Percentiles rank a stretch among this genome's conserved stretches.
phyloP scores from a whole-genome alignment of 805 yeast species.

The Monosporozyma yasuniensis region DNA sequence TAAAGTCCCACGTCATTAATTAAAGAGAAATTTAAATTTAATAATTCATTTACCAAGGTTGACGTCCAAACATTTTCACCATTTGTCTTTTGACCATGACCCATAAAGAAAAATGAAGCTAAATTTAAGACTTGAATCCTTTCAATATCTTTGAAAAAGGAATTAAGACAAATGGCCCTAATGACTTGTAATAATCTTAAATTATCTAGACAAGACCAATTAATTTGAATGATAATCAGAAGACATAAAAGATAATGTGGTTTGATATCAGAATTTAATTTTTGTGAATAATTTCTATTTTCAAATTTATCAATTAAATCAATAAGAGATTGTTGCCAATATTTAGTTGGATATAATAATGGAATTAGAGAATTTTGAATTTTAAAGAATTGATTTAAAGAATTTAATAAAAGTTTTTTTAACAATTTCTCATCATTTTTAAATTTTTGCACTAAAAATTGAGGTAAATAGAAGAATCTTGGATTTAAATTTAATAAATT shows the following conservation, averaged over 20 bases:
- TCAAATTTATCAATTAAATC: conserved; percentile 2
- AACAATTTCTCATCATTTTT: conserved; percentile 8
- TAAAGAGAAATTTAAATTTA: conserved; percentile 13
- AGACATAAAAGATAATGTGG: conserved; percentile 15
- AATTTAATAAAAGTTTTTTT: conserved; percentile 6
- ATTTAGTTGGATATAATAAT: conserved; percentile 16
- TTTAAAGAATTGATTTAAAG: conserved; percentile 12
- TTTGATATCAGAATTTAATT: neutral
- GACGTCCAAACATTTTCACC: conserved; percentile 3
- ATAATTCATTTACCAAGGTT: conserved; percentile 10
- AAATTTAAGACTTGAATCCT: conserved; percentile 18
- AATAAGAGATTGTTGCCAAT: conserved; percentile 9
- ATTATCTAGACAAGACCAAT: conserved; percentile 25
- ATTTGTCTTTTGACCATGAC: neutral
- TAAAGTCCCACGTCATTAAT: conserved; percentile 19
- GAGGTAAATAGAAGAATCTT: conserved; percentile 13
- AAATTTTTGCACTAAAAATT: conserved; percentile 13
- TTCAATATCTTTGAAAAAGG: conserved; percentile 8
- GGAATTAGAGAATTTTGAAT: conserved; percentile 20
- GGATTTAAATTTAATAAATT: conserved; percentile 15
- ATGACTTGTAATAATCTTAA: conserved; percentile 20
- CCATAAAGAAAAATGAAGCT: conserved; percentile 24
- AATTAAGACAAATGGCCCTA: conserved; percentile 14
- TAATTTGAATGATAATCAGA: conserved; percentile 22
- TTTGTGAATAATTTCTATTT: neutral